A percentile compares a stretch with the other conserved stretches of the same genome.
Conservation (phyloP, 306 rosid species). For the Prosopis cineraria region DNA sequence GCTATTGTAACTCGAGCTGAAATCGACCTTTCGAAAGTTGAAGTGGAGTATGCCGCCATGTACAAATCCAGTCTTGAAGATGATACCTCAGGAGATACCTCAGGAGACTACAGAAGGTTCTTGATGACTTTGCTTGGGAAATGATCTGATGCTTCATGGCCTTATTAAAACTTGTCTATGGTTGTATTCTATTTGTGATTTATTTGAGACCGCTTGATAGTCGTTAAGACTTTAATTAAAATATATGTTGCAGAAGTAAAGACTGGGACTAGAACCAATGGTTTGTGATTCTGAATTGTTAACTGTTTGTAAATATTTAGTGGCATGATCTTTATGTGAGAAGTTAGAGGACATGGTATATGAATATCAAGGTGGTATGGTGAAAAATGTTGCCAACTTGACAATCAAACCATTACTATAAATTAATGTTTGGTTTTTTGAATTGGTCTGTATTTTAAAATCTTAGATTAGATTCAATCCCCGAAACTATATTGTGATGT, state of each 20-base stretch:
- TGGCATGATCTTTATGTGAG: not conserved
- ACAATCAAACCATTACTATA: too few species aligned
- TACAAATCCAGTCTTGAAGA: conserved; percentile 60
- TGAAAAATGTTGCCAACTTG: not conserved
- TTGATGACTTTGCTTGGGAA: conserved; percentile 81
- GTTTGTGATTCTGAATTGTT: not conserved
- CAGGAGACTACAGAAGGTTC: conserved; percentile 68
- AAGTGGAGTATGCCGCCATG: conserved; percentile 58
- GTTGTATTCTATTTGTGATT: conserved; percentile 4
- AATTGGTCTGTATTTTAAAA: not conserved
- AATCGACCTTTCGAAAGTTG: conserved; percentile 61
- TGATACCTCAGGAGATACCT: too few species aligned
- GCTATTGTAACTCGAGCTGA: conserved; percentile 87
- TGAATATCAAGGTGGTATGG: not conserved
- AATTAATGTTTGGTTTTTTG: not conserved
- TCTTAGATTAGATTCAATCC: too few species aligned
- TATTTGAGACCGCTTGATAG: conserved; percentile 29
- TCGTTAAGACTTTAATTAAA: conserved; percentile 24
- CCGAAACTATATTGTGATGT: too few species aligned
- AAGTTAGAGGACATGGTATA: not conserved
- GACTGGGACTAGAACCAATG: conserved; percentile 17
- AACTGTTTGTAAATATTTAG: not conserved
- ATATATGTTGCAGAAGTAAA: conserved; percentile 11
- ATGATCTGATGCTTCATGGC: conserved; percentile 41
- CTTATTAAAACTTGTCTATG: conserved; percentile 16